Conservation (phyloP, 2,329 filamentous ascomycete genomes). For the Davidsoniella virescens region DNA sequence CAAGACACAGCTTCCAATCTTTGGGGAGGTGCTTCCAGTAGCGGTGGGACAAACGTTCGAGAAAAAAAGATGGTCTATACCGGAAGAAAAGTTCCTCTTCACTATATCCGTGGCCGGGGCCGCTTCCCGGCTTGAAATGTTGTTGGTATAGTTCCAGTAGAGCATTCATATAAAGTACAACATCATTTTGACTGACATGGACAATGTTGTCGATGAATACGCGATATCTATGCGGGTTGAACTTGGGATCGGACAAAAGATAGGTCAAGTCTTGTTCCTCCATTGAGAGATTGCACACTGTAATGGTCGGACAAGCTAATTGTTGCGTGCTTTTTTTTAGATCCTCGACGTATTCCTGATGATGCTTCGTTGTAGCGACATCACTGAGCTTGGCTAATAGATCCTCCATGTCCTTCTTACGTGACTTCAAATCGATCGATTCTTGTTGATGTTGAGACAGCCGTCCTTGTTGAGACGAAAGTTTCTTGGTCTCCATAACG, state of each 20-base stretch:
- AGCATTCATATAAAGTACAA: background rate
- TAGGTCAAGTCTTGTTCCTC: too few relatives aligned
- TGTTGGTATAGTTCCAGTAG: background rate
- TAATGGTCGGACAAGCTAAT: too few relatives aligned
- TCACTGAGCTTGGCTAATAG: background rate
- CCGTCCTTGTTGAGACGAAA: too few relatives aligned
- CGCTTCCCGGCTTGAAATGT: background rate
- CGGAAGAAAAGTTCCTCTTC: background rate
- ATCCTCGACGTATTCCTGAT: slow-evolving; percentile 1
- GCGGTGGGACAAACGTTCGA: slow-evolving; percentile 19
- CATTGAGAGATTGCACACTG: too few relatives aligned
- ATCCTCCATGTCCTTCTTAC: background rate
- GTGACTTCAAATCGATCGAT: background rate
- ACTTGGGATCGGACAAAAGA: too few relatives aligned
- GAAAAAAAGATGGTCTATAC: slow-evolving; percentile 19
- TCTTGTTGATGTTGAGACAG: too few relatives aligned
- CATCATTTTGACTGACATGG: too few relatives aligned
- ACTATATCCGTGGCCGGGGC: background rate
- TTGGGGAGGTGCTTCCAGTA: slow-evolving; percentile 18
- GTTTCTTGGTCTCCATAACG: too few relatives aligned
- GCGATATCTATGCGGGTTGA: too few relatives aligned
- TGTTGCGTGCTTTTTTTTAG: background rate
- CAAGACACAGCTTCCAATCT: slow-evolving; percentile 22
- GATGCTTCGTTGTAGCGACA: background rate
- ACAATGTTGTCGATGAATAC: too few relatives aligned